Evolutionary conservation across 1,284 basidiomycete genomes (phyloP).

Genomic region (Phenoliferia sp.): DNA sequence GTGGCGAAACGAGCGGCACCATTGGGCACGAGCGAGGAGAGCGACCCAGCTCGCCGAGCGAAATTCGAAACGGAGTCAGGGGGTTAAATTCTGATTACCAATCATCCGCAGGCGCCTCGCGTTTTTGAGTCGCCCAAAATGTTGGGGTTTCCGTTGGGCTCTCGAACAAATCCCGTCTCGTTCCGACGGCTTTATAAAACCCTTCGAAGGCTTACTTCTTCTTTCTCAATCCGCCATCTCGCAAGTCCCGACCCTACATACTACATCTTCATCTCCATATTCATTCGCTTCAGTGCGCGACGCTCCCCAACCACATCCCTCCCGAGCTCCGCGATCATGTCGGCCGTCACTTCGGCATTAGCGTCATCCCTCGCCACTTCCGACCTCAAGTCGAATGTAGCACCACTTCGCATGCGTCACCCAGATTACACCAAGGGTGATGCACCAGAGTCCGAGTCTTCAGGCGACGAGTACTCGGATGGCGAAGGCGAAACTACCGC

Average conservation of each 20-base stretch:
- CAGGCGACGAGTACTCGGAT: constrained; percentile 19
- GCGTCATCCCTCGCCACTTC: background rate
- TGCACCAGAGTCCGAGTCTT: background rate
- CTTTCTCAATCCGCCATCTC: too few species aligned
- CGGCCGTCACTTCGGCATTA: background rate
- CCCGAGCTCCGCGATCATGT: background rate
- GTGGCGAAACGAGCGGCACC: too few species aligned
- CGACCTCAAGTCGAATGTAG: background rate
- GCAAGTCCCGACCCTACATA: background rate
- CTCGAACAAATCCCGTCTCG: too few species aligned
- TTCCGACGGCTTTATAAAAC: too few species aligned
- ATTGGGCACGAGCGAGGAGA: too few species aligned
- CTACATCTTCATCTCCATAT: background rate
- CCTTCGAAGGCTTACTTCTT: too few species aligned
- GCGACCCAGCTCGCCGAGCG: too few species aligned
- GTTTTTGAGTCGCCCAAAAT: too few species aligned
- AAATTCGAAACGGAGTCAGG: too few species aligned
- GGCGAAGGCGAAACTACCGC: constrained; percentile 35
- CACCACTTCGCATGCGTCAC: constrained; percentile 26
- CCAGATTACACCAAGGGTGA: constrained; percentile 11
- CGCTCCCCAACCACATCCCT: background rate
- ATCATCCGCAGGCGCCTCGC: too few species aligned
- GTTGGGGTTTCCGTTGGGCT: too few species aligned
- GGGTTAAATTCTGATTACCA: too few species aligned
- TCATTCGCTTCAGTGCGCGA: background rate